Conservation (phyloP, 352 stramenopile species). For the Hyaloperonospora brassicae region DNA sequence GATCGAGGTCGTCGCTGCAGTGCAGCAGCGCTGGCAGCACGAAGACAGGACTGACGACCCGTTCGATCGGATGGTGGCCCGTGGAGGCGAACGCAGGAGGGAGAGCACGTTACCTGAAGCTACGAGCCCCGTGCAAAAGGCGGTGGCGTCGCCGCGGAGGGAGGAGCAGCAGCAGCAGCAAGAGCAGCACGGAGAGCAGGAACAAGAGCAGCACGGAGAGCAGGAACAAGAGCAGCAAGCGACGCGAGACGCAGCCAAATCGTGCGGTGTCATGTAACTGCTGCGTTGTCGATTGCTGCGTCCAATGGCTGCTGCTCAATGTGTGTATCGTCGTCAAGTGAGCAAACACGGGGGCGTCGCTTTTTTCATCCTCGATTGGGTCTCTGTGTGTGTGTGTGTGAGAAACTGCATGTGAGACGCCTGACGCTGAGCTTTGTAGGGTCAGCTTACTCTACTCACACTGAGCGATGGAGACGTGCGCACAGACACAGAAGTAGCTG, state of each 20-base stretch:
- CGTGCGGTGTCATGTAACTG: constrained; percentile 24
- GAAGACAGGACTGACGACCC: constrained; percentile 28
- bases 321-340: too few relatives aligned
- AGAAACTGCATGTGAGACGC: too few relatives aligned
- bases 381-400: too few relatives aligned
- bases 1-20: constrained; percentile 40
- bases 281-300: background rate
- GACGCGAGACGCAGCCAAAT: constrained; percentile 2
- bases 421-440: too few relatives aligned
- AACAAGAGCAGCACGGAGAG: background rate
- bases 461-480: too few relatives aligned
- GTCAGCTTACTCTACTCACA: too few relatives aligned
- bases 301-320: too few relatives aligned
- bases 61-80: constrained; percentile 21
- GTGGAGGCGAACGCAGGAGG: constrained; percentile 1
- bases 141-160: background rate
- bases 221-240: constrained; percentile 1
- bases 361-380: too few relatives aligned
- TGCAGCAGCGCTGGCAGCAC: constrained; percentile 34
- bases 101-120: background rate
- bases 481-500: too few relatives aligned
- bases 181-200: background rate
- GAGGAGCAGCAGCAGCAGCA: constrained; percentile 8
- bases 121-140: constrained; percentile 6
- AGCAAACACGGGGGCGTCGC: too few relatives aligned